These are phyloP conservation scores for Porphyrellus cyaneotinctus DNA, from an alignment of 768 basidiomycete species.

Conservation along the genomic window DNA sequence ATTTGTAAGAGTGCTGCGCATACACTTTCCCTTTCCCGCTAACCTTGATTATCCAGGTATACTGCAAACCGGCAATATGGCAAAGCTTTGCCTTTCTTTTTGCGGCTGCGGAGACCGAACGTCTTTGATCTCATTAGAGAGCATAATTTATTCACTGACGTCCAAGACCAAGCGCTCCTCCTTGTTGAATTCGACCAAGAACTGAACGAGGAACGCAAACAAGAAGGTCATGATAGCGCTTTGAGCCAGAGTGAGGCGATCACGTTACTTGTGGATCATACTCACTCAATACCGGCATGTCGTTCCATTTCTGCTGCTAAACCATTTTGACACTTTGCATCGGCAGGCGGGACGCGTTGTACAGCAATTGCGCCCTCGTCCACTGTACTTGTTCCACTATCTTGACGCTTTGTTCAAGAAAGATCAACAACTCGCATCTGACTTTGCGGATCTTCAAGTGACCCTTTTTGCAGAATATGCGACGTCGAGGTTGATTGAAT, in stretches of 20 bases:
- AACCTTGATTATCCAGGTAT: conserved; percentile 49
- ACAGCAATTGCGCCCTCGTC: conserved; percentile 70
- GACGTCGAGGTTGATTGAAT: conserved; percentile 75
- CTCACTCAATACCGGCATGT: conserved; percentile 91
- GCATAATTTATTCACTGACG: conserved; percentile 89
- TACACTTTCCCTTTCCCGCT: background rate
- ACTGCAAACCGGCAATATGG: conserved; percentile 87
- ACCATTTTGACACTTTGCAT: background rate
- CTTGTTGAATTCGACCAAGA: conserved; percentile 95
- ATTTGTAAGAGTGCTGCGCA: conserved; percentile 53
- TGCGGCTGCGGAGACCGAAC: conserved; percentile 79
- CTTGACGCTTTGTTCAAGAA: conserved; percentile 86
- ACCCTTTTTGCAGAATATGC: conserved; percentile 91
- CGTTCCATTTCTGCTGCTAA: background rate
- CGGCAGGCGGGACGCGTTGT: conserved; percentile 81
- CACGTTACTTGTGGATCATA: conserved; percentile 84
- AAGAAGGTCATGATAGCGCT: conserved; percentile 37
- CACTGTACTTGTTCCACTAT: conserved; percentile 87
- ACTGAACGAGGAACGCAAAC: conserved; percentile 56
- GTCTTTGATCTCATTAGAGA: conserved; percentile 95
- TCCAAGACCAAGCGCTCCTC: conserved; percentile 88
- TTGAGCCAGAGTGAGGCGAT: conserved; percentile 72
- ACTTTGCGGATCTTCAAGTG: conserved; percentile 86
- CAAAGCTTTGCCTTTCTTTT: conserved; percentile 87
- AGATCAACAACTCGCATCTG: conserved; percentile 74